Evolutionary conservation across 441 rosid species (phyloP), one percentile per base, ranked within the genome.

Genomic region (Populus hybrid): DNA sequence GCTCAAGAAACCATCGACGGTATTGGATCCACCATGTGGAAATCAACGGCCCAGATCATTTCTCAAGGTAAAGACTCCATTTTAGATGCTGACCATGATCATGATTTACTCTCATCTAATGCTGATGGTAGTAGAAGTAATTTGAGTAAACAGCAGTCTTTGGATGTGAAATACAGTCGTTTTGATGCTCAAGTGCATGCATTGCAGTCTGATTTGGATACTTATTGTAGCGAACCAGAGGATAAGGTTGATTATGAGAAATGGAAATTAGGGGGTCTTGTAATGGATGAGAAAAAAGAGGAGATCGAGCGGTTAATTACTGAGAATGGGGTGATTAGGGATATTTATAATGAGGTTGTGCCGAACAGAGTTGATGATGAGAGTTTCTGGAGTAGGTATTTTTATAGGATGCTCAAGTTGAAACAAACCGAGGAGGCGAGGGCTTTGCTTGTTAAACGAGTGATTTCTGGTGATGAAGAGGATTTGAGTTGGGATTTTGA

Each of bases 1-100:
- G 98, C 94, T 7, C 99, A 94, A 50, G 97, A 82, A 10, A 86
- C 86, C 64, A 87, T 96, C 76, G 98, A 94, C 79, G 98, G 90
- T 50, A 76, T 94, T 63, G 97, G 99, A 0, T 89, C 77, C 69
- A 76, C 93, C 12, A 94, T 96, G 24, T 40, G 93, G 36, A 92
- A 93, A 76, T 88, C 90, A 20, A 94, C 98, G 53, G 88, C 96
- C 50, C 93, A 93, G 89, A 90, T 96, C 85, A 95, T 95, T 75
- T 84, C 93, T 67, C 95, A 93, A 10, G 95, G 97, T 29, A 94
- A 94, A 82, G 97, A 92, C 16, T 95, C 86, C 21, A 90, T 95
- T 77, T 86, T 90, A 8, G 86, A 93, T 1, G 84, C 76, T 33
- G 98, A 91, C 84, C 82, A 83, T 36, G 91, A 92, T 56, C 87